phyloP scores from a whole-genome alignment of 805 yeast species.

The Ogataea siamensis region DNA sequence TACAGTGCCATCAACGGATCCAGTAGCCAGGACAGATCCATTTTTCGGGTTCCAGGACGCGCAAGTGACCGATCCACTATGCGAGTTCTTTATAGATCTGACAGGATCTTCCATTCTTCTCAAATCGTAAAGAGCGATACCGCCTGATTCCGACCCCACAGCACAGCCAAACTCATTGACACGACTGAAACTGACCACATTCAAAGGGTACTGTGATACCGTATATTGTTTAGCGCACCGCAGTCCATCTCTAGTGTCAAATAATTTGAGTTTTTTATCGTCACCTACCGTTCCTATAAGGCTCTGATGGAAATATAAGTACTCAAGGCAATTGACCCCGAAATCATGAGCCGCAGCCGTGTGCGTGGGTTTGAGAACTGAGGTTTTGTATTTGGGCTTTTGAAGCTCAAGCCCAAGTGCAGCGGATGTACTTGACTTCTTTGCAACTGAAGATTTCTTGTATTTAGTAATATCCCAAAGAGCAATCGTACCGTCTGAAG shows the following conservation, averaged over 20 bases:
- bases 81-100: constrained; percentile 32
- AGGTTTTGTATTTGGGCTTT: constrained; percentile 14
- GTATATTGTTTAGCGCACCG: constrained; percentile 4
- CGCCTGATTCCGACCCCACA: constrained; percentile 64
- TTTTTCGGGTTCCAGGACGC: constrained; percentile 69
- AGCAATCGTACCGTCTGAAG: constrained; percentile 61
- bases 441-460: constrained; percentile 13
- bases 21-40: constrained; percentile 58
- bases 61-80: constrained; percentile 57
- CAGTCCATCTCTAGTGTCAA: constrained; percentile 47
- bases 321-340: constrained; percentile 72
- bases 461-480: constrained; percentile 64
- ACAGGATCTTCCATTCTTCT: constrained; percentile 41
- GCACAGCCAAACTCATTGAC: constrained; percentile 56
- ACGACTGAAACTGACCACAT: constrained; percentile 60
- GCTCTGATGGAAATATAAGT: constrained; percentile 61
- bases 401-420: constrained; percentile 10
- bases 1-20: constrained; percentile 62
- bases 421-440: constrained; percentile 11
- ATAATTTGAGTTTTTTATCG: constrained; percentile 46
- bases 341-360: constrained; percentile 34
- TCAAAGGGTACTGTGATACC: constrained; percentile 36
- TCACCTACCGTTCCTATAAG: constrained; percentile 71
- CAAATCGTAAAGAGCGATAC: constrained; percentile 61
- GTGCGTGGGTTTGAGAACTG: constrained; percentile 16